Conservation (phyloP, 768 basidiomycete genomes). For the Boletus vermiculosoides region DNA sequence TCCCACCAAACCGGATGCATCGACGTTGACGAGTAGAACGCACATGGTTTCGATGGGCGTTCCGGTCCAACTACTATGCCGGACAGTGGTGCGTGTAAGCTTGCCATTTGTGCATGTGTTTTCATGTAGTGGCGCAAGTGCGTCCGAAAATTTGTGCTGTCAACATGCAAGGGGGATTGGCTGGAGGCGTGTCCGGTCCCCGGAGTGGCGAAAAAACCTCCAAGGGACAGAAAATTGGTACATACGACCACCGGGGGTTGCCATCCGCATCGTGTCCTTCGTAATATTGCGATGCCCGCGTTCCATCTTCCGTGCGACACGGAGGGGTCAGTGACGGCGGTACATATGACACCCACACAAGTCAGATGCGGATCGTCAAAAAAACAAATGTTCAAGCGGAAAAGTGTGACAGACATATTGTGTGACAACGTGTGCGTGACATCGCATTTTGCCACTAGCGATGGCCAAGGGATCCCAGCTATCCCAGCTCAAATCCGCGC, state of each 20-base stretch:
- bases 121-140: neutral
- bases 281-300: neutral
- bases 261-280: neutral
- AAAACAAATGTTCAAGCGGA: neutral
- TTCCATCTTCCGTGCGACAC: neutral
- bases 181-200: neutral
- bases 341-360: neutral
- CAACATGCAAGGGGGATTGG: neutral
- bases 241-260: neutral
- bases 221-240: neutral
- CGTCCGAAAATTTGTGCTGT: neutral
- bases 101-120: neutral
- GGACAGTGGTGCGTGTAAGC: neutral
- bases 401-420: neutral
- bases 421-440: slow-evolving; percentile 5
- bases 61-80: neutral
- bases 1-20: too few relatives aligned
- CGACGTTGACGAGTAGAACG: neutral
- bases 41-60: neutral
- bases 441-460: neutral
- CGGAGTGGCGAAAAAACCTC: too few relatives aligned
- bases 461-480: slow-evolving; percentile 82
- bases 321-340: neutral
- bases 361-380: neutral
- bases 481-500: slow-evolving; percentile 82